Conservation (phyloP, 2,329 filamentous ascomycete genomes). For the Graphium sp. region DNA sequence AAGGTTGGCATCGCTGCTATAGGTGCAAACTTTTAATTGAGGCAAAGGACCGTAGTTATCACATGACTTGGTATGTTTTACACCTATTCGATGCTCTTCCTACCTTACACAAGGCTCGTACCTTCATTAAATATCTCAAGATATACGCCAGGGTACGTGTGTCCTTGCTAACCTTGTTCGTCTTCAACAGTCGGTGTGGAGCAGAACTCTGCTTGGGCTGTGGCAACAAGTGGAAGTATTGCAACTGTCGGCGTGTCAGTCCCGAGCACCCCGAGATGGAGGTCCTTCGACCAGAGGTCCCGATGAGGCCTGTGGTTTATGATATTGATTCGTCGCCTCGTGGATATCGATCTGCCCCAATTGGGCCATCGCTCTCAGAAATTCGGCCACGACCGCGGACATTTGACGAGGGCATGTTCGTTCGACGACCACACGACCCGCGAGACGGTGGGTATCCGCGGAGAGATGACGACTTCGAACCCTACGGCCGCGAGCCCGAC, state of each 20-base stretch:
- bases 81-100: not conserved
- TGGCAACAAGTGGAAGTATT: constrained; percentile 66
- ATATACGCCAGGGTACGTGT: constrained; percentile 4
- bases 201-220: constrained; percentile 83
- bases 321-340: not conserved
- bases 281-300: constrained; percentile 1
- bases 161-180: constrained; percentile 9
- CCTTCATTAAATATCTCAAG: constrained; percentile 4
- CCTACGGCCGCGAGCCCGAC: constrained; percentile 3
- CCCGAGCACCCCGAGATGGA: not conserved
- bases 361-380: not conserved
- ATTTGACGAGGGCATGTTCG: not conserved
- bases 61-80: constrained; percentile 61
- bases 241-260: constrained; percentile 36
- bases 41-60: constrained; percentile 68
- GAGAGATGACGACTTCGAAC: constrained; percentile 1
- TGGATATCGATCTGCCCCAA: not conserved
- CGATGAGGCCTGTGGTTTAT: no score
- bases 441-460: no score
- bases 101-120: not conserved
- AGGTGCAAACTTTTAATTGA: constrained; percentile 61
- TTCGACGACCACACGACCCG: not conserved
- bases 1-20: constrained; percentile 63
- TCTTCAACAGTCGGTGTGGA: constrained; percentile 44
- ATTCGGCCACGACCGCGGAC: not conserved